Base-by-base conservation (phyloP, 2,329 filamentous ascomycete genomes). In the Beauveria brongniartii region DNA sequence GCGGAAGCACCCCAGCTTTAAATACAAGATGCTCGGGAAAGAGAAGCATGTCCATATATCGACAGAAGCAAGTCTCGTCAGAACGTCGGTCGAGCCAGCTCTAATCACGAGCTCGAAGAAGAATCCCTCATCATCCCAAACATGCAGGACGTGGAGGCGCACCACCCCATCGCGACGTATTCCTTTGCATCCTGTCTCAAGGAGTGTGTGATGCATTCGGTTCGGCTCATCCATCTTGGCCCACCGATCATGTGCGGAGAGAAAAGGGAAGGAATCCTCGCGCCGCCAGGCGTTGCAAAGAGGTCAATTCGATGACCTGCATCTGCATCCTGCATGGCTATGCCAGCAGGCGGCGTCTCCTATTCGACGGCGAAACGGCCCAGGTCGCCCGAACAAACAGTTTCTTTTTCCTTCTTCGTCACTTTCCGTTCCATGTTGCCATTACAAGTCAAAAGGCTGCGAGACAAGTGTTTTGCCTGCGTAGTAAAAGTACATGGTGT, bases 301-400 rank as follows among this genome's bases (percentile, higher is more conserved):
- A 1, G 22, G 12, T 20, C 40, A 20, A 16, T 5, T 40, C 40
- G 41, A 34, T 34, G n/a, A 26, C 26, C 28, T 48, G 43, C 54
- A 56, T 43, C 28, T 47, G 54, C 54, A 47, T 56, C 43, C 41
- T 56, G 54, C 54, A 56, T 47, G 28, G 43, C 28, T 20, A 47
- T 30, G 43, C 54, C 54, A 47, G 43, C 43, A 56, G 34, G 28
- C 28, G 24, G 24, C 54, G n/a, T n/a, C 14, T 47, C 5, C 43
- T 20, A 26, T 26, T 47, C n/a, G 54, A 47, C 43, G 10, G 28
- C 20, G 6, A 24, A 6, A 37, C 34, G 34, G 2, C 44, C 16
- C 54, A 34, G 9, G 41, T 37, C 28, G 43, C 43, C 54, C 18
- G 18, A 22, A n/a, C 10, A 44, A 43, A 30, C 30, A 3, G 3